Percentiles rank a stretch among this genome's conserved stretches.
phyloP scores from a whole-genome alignment of 768 basidiomycete genomes.

The Rhodotorula graminis region DNA sequence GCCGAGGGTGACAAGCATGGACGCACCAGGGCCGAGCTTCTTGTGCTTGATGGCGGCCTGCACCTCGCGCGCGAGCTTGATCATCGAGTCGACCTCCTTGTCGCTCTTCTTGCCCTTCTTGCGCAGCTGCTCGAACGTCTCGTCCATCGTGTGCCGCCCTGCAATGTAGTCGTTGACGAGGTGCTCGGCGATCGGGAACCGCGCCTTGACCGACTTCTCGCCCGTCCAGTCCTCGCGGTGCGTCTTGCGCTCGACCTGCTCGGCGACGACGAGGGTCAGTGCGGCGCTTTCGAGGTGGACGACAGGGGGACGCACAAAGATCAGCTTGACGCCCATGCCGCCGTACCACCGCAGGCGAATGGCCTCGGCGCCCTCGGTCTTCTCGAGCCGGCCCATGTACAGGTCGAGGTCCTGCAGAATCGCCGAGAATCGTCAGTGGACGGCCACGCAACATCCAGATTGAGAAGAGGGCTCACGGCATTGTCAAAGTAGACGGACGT shows the following conservation, averaged over 20 bases:
- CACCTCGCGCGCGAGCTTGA: constrained; percentile 92
- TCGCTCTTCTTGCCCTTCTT: constrained; percentile 88
- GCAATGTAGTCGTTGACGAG: constrained; percentile 77
- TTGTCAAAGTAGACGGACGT: constrained; percentile 80
- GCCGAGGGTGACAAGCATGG: neutral
- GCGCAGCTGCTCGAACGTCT: constrained; percentile 74
- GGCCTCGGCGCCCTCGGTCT: constrained; percentile 97
- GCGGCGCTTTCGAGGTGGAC: neutral
- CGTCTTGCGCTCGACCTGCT: constrained; percentile 52
- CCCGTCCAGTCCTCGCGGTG: constrained; percentile 99
- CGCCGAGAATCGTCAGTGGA: neutral
- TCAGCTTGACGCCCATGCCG: constrained; percentile 56
- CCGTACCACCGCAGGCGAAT: constrained; percentile 97
- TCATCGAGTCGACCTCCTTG: constrained; percentile 86
- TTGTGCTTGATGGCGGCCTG: constrained; percentile 84
- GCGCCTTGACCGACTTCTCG: constrained; percentile 95
- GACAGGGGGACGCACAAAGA: constrained; percentile 32
- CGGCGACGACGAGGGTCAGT: constrained; percentile 25
- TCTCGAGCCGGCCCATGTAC: constrained; percentile 92
- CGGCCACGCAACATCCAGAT: rapidly evolving
- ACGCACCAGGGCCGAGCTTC: constrained; percentile 72
- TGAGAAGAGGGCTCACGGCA: neutral
- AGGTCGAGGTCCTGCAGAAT: constrained; percentile 83
- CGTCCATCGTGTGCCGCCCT: constrained; percentile 89
- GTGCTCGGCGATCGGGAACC: constrained; percentile 87